Base-by-base conservation (phyloP, 768 basidiomycete species). In the Mycena galopus region DNA sequence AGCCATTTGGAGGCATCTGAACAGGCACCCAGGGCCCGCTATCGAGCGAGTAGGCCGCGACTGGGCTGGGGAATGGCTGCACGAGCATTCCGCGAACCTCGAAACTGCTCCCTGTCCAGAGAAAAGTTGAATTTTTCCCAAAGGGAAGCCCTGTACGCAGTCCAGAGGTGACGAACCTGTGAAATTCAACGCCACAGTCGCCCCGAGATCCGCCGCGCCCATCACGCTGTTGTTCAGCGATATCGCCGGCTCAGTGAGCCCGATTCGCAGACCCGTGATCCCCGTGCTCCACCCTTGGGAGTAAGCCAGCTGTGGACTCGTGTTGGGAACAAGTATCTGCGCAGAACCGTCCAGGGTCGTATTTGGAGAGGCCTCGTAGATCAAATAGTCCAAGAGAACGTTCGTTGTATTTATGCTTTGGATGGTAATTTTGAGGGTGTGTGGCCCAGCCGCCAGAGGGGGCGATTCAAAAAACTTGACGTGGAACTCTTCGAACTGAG, bases 121-220 rank as follows among this genome's bases (percentile, higher is more conserved):
- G 7, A 56, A 44, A 11, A 44, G 30, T 39, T 19, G 7, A 44
- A n/a, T 56, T 19, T 6, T 44, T 44, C 17, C 42, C 42, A 44
- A 44, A 6, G 42, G 42, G 12, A 44, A 16, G 42, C 10, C 44
- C 21, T 7, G n/a, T 2, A 21, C 1, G 3, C 35, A n/a, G n/a
- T 27, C 27, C 19, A 7, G 30, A 51, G 23, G 7, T 11, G 4
- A 35, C 25, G 4, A 21, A 58, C 65, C 65, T 0, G 65, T 66
- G 56, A 66, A 66, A 19, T 58, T 66, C 11, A 58, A 47, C 21
- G 65, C 56, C 29, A 66, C 65, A 9, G 65, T 57, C 5, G 64
- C 51, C 0, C 64, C 64, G 11, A 65, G 23, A 27, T 65, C 64
- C 12, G 25, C 64, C 6, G 64, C 64, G 10, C 64, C 53, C 10